Evolutionary conservation across 2,329 filamentous ascomycete species (phyloP).

Genomic region (Cladosporium phlei): DNA sequence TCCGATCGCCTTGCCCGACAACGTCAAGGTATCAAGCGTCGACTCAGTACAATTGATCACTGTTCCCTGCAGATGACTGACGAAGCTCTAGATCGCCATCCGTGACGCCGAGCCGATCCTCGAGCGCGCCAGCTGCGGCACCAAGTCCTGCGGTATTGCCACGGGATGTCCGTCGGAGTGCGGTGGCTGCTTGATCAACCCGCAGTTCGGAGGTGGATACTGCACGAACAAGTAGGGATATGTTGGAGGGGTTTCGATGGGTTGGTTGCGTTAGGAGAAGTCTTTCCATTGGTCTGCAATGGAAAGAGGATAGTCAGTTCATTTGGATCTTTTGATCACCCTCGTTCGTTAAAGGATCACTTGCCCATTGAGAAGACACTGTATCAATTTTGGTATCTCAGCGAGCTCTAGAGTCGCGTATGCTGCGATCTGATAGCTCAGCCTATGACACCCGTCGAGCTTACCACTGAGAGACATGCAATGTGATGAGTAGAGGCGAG

Average conservation of each 20-base stretch:
- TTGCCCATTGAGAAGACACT: too few species aligned
- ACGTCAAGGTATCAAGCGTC: background rate
- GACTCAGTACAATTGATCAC: background rate
- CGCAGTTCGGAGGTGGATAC: background rate
- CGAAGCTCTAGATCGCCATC: background rate
- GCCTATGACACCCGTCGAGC: too few species aligned
- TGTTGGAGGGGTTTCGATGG: background rate
- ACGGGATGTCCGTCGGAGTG: background rate
- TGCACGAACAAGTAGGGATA: background rate
- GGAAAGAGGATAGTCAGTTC: too few species aligned
- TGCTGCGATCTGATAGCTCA: too few species aligned
- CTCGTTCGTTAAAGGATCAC: too few species aligned
- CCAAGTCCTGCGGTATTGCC: background rate
- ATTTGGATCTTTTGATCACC: too few species aligned
- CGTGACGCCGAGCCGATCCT: conserved; percentile 1
- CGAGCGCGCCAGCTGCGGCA: background rate
- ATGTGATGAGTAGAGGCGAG: too few species aligned
- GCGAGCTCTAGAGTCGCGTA: too few species aligned
- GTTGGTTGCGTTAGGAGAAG: too few species aligned
- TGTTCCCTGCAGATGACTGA: background rate
- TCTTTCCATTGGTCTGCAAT: too few species aligned
- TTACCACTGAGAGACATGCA: too few species aligned
- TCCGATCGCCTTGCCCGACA: background rate
- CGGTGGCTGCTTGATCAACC: background rate
- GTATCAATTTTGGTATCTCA: too few species aligned